phyloP scores from a whole-genome alignment of 1,284 basidiomycete species.

The Caloboletus inedulis region DNA sequence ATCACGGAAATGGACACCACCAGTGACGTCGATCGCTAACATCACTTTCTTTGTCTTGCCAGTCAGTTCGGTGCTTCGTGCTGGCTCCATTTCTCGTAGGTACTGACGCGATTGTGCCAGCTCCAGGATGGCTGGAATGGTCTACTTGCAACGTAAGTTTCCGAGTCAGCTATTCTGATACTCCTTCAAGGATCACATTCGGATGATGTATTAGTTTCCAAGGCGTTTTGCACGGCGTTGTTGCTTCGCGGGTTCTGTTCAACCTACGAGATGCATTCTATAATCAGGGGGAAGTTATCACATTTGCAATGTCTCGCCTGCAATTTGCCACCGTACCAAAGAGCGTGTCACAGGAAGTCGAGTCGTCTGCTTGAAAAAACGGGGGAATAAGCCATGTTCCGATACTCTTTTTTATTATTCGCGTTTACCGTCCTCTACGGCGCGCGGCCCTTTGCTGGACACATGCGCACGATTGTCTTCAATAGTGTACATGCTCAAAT shows the following conservation, averaged over 20 bases:
- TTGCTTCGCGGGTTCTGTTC: constrained; percentile 6
- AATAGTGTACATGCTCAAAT: too few species aligned
- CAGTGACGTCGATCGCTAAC: constrained; percentile 1
- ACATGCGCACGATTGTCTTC: too few species aligned
- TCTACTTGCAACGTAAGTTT: constrained; percentile 1
- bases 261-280: not conserved
- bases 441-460: too few species aligned
- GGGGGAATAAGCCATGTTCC: too few species aligned
- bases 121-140: constrained; percentile 2
- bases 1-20: not conserved
- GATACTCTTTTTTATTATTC: too few species aligned
- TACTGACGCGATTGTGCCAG: not conserved
- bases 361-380: not conserved
- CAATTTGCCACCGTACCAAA: not conserved
- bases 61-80: not conserved
- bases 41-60: not conserved
- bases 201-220: not conserved
- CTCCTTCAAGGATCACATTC: not conserved
- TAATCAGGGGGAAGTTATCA: not conserved
- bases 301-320: not conserved
- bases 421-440: too few species aligned
- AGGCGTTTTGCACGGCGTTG: constrained; percentile 1
- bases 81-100: not conserved
- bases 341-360: not conserved
- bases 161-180: too few species aligned